A percentile compares a stretch with the other conserved stretches of the same genome.
Evolutionary conservation across 106 monocot genomes (phyloP).

Genomic region (Acorus gramineus): DNA sequence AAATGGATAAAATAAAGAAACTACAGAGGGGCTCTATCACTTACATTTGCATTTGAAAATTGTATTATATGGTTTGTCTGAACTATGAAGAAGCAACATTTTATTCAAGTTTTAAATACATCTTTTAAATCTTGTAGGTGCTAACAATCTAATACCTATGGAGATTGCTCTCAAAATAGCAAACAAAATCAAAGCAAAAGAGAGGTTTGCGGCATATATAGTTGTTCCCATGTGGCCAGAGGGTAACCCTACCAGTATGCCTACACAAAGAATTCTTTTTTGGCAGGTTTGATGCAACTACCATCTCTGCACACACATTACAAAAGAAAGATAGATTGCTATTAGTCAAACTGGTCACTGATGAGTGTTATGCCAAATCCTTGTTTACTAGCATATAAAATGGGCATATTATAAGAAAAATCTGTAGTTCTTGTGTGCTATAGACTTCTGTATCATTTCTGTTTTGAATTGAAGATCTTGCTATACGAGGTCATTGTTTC

Average conservation of each 20-base stretch:
- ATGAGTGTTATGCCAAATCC: neutral
- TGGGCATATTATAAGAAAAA: too few species aligned
- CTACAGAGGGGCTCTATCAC: too few species aligned
- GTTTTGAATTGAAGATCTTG: too few species aligned
- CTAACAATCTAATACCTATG: constrained; percentile 89
- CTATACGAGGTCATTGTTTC: too few species aligned
- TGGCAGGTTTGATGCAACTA: constrained; percentile 57
- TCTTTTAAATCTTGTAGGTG: constrained; percentile 38
- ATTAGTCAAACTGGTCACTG: neutral
- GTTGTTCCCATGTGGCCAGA: constrained; percentile 98
- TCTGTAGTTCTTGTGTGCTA: too few species aligned
- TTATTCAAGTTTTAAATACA: neutral
- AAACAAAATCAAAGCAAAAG: constrained; percentile 77
- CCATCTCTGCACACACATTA: neutral
- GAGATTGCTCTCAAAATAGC: constrained; percentile 95
- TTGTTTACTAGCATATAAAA: too few species aligned
- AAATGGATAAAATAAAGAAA: too few species aligned
- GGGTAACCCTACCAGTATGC: constrained; percentile 66
- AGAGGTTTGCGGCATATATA: constrained; percentile 86
- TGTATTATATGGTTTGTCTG: neutral
- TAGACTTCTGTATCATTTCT: too few species aligned
- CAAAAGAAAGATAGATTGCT: neutral
- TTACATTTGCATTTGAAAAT: neutral
- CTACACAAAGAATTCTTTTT: constrained; percentile 75
- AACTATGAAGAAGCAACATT: neutral